A percentile compares a stretch with the other conserved stretches of the same genome.
Conservation (phyloP, 352 stramenopile species). For the Pythium phragmiticola region DNA sequence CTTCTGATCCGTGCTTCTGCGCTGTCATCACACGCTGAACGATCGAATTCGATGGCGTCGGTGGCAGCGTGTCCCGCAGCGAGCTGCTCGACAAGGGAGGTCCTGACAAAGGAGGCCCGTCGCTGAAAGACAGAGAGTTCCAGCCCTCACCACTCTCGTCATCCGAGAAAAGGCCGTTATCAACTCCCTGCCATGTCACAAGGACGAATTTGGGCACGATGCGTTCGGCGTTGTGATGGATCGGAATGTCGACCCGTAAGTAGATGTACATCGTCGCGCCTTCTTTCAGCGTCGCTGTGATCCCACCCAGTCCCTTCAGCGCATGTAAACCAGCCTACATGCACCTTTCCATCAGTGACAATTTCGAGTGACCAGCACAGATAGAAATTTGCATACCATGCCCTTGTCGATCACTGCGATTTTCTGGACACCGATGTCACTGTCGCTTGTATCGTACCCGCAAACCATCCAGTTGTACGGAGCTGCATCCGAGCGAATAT, state of each 20-base stretch:
- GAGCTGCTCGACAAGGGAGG: constrained; percentile 22
- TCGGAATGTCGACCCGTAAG: constrained; percentile 80
- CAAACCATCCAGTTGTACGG: constrained; percentile 88
- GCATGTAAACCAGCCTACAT: constrained; percentile 75
- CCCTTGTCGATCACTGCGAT: constrained; percentile 83
- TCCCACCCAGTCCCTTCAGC: constrained; percentile 81
- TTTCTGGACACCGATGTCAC: constrained; percentile 54
- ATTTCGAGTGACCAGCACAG: too few species aligned
- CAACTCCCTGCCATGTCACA: constrained; percentile 78
- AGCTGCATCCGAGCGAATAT: constrained; percentile 77
- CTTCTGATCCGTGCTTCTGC: constrained; percentile 80
- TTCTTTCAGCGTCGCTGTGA: constrained; percentile 69
- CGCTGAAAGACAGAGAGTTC: constrained; percentile 20
- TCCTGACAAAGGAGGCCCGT: background rate
- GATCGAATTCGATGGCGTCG: constrained; percentile 57
- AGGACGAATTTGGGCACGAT: constrained; percentile 89
- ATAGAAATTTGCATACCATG: constrained; percentile 44
- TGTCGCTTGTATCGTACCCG: constrained; percentile 69
- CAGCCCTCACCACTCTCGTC: constrained; percentile 41
- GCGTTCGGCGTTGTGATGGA: constrained; percentile 76
- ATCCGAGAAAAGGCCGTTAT: constrained; percentile 58
- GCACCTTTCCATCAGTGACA: background rate
- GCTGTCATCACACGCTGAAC: constrained; percentile 76
- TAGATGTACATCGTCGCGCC: constrained; percentile 90
- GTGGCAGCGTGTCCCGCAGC: constrained; percentile 19